Base-by-base conservation (phyloP, 1,284 basidiomycete genomes). In the Sanghuangporus sanghuang region DNA sequence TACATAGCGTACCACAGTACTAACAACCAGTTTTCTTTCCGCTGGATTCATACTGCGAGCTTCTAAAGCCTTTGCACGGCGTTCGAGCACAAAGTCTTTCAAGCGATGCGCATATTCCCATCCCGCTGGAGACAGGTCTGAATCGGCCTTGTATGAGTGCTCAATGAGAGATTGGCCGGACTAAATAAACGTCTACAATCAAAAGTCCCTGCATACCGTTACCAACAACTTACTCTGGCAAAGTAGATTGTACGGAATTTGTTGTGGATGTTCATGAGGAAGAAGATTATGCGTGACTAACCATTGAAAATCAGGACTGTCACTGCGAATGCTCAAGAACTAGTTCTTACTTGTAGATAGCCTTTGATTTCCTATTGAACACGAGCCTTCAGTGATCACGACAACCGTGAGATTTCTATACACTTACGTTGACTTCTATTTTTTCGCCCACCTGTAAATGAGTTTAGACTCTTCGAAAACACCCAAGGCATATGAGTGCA, bases 181-280 rank as follows among this genome's bases (percentile, higher is more conserved):
- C 92, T 90, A 62, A 65, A 36, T 23, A n/a, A 18, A 46, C n/a
- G 50, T 6, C 14, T 39, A 36, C 14, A 46, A 27, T 12, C 6
- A 18, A 44, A 1, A 49, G 11, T 56, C 12, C 8, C 3, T 18
- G 40, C 49, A 32, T 42, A 12, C 12, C 2, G 7, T 46, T 14
- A 52, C 9, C 42, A 64, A 12, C 23, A 27, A 38, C 89, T 66
- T 71, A 96, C 94, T 54, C 95, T 79, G 5, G 95, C 95, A 75
- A 97, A 96, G 75, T 94, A 96, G 65, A 96, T 96, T 50, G 90
- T 95, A 21, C 96, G 84, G 69, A 89, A 90, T 57, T 84, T 82
- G 71, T 96, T 96, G 78, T 99, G 96, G 61, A 96, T 98, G 74
- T 97, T 98, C 96, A 97, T 98, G 64, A 97, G 82, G 83, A 96